Base-by-base conservation (phyloP, 371 early-diverging fungal species). In the Amoeboradix gromovi region DNA sequence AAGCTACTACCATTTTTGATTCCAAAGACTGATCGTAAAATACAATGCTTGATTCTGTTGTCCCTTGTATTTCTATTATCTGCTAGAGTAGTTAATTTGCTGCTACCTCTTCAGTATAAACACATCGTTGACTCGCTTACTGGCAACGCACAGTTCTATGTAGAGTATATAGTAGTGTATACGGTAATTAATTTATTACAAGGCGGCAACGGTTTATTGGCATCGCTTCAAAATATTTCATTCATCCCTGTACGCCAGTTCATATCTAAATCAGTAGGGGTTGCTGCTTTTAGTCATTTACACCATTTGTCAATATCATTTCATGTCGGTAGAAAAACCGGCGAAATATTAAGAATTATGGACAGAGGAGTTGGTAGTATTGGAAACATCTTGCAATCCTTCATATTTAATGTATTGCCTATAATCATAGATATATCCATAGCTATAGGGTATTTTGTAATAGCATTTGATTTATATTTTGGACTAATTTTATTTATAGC, bases 281-380 rank as follows among this genome's bases (percentile, higher is more conserved):
- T 93, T 27, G 79, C 81, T 30, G 85, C 91, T 85, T 87, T 94
- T 71, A 77, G 80, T 69, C 95, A 94, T 75, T 74, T 94, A 67
- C 89, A 90, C 75, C 68, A 68, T 70, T 70, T 70, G 69, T 87
- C 89, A 0, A 74, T 92, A 29, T 78, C 86, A n/a, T 94, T 85
- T 73, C 93, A 94, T 72, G n/a, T n/a, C n/a, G n/a, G n/a, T n/a
- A n/a, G 92, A 68, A 92, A 92, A 74, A 94, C 95, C 0, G 92
- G 92, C n/a, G 92, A 91, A 72, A 86, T 88, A 29, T 76, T 89
- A 66, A 82, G 89, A 12, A 73, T 77, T 0, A 80, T 86, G 82
- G 93, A 94, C 74, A 84, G 93, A 17, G 95, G 95, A 30, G 87
- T 87, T 16, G 78, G 78, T 29, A 82, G 84, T 29, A 84, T 91